A percentile compares a stretch with the other conserved stretches of the same genome.
Evolutionary conservation across 306 rosid species (phyloP).

Genomic region (Acacia acuminata): DNA sequence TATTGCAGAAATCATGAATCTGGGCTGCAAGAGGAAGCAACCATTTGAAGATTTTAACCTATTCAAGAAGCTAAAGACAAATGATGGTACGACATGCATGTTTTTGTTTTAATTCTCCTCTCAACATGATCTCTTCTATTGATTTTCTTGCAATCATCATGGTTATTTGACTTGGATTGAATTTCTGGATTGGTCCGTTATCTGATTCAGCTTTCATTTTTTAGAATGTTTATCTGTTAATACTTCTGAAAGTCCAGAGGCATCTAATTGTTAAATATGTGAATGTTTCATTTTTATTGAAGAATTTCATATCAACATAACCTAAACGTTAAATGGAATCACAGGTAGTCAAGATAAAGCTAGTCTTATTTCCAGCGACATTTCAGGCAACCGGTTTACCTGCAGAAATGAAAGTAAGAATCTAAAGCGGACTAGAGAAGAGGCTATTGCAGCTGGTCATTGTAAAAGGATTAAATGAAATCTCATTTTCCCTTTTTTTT

Average conservation of each 20-base stretch:
- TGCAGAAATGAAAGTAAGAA: constrained; percentile 51
- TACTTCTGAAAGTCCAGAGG: background rate
- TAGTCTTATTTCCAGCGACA: constrained; percentile 22
- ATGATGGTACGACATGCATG: constrained; percentile 58
- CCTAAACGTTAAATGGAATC: background rate
- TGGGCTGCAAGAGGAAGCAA: constrained; percentile 64
- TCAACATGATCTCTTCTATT: background rate
- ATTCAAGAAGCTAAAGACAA: constrained; percentile 67
- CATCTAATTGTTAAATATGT: background rate
- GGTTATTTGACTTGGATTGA: background rate
- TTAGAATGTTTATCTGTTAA: background rate
- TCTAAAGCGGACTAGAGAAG: constrained; percentile 56
- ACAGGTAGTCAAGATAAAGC: constrained; percentile 36
- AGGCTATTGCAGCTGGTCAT: constrained; percentile 43
- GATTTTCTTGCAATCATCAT: background rate
- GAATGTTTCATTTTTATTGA: background rate
- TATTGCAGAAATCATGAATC: constrained; percentile 17
- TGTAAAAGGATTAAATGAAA: constrained; percentile 59
- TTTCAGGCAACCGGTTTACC: constrained; percentile 33
- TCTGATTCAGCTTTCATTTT: background rate
- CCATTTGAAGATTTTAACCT: constrained; percentile 46
- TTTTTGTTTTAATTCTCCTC: constrained; percentile 1
- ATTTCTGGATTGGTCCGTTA: background rate
- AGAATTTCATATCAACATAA: background rate
- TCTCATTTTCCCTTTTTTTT: background rate